Percentiles rank a stretch among this genome's conserved stretches.
phyloP scores from a whole-genome alignment of 2,329 filamentous ascomycete genomes.

The Metarhizium brunneum region DNA sequence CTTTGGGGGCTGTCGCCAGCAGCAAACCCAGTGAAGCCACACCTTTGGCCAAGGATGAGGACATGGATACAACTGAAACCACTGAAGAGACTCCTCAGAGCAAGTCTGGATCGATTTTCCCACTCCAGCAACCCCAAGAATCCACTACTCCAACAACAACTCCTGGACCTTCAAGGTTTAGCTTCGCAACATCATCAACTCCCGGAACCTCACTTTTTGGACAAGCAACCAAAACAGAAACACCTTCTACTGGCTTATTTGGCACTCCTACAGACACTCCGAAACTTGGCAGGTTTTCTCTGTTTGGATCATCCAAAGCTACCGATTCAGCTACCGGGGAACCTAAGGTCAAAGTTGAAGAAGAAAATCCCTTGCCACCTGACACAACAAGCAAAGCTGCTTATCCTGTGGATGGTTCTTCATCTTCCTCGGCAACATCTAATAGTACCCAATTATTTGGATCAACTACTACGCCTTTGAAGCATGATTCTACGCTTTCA shows the following conservation, averaged over 20 bases:
- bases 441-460: conserved; percentile 21
- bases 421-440: conserved; percentile 40
- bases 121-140: conserved; percentile 17
- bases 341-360: conserved; percentile 28
- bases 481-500: conserved; percentile 31
- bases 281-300: conserved; percentile 13
- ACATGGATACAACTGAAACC: conserved; percentile 36
- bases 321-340: conserved; percentile 3
- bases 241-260: conserved; percentile 18
- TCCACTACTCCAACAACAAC: conserved; percentile 43
- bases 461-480: conserved; percentile 17
- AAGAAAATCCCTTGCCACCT: conserved; percentile 40
- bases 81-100: conserved; percentile 26
- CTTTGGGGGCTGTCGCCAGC: conserved; percentile 38
- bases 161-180: conserved; percentile 39
- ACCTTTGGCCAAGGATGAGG: conserved; percentile 36
- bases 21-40: conserved; percentile 26
- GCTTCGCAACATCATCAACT: conserved; percentile 26
- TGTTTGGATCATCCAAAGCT: conserved; percentile 15
- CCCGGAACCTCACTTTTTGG: conserved; percentile 24
- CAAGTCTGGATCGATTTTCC: conserved; percentile 24
- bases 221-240: conserved; percentile 20
- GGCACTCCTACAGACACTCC: conserved; percentile 18
- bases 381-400: conserved; percentile 44
- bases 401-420: conserved; percentile 40